These are phyloP conservation scores for Geotrichum australiense DNA, from an alignment of 1,139 yeast genomes.

Conservation along the genomic window DNA sequence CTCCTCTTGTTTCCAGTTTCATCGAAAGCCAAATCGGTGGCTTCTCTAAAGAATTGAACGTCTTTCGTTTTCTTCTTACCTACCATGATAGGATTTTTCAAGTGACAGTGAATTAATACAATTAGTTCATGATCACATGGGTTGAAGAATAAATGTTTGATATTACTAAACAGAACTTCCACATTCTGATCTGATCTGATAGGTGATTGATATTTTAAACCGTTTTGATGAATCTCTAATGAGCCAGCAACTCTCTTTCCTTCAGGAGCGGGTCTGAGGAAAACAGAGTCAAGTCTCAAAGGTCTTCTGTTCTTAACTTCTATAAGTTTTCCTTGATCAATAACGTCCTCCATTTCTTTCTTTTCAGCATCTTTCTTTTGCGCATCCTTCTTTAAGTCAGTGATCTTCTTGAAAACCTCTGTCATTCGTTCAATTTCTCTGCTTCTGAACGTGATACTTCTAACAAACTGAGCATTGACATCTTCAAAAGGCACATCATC, in stretches of 20 bases:
- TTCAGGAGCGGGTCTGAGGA: conserved; percentile 93
- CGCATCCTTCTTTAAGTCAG: conserved; percentile 87
- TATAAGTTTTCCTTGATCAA: conserved; percentile 79
- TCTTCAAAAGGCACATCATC: conserved; percentile 89
- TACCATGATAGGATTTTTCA: conserved; percentile 87
- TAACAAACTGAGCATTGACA: conserved; percentile 61
- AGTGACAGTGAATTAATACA: conserved; percentile 86
- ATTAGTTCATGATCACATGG: conserved; percentile 93
- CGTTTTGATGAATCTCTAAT: conserved; percentile 89
- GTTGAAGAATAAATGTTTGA: conserved; percentile 90
- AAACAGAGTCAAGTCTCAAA: conserved; percentile 78
- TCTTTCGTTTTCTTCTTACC: conserved; percentile 95
- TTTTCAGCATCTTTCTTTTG: conserved; percentile 86
- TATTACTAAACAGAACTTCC: conserved; percentile 82
- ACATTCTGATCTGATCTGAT: conserved; percentile 77
- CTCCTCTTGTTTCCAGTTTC: conserved; percentile 95
- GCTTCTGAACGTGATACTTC: conserved; percentile 83
- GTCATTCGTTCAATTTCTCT: conserved; percentile 89
- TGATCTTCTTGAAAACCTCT: conserved; percentile 83
- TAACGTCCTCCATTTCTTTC: conserved; percentile 91
- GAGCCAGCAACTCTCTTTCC: conserved; percentile 91
- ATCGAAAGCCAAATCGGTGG: conserved; percentile 92
- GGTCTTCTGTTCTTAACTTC: conserved; percentile 79
- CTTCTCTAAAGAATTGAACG: conserved; percentile 93
- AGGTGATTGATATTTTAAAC: conserved; percentile 85